Evolutionary conservation across 2,329 filamentous ascomycete species (phyloP), one percentile per base, ranked within the genome.

Genomic region (Magnaporthales sp.): DNA sequence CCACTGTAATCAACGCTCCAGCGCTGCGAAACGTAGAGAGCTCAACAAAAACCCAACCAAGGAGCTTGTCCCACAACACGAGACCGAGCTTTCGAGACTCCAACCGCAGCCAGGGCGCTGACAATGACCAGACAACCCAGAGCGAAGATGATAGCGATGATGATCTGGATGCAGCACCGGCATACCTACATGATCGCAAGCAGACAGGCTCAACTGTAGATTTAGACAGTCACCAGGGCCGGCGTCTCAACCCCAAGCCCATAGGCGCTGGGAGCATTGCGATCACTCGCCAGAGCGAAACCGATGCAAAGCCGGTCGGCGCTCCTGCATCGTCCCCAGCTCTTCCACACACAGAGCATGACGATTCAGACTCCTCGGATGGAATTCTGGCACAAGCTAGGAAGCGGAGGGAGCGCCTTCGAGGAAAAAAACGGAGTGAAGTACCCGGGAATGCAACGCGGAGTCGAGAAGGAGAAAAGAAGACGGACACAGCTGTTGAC

Each of bases 331-430:
- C 32, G 4, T 11, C 30, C 2, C 1, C 13, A 5, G 2, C n/a
- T 13, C n/a, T 8, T 8, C 9, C n/a, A 26, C 19, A 26, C 62
- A 15, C 10, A 26, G 11, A 19, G 10, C 31, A 27, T 7, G 32
- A 19, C 32, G 32, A 46, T 19, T 64, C n/a, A 22, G 63, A 51
- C 63, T 65, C 63, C 24, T 46, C 38, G 9, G 63, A 58, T 58
- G 63, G 26, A 2, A 65, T 65, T 29, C 24, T 65, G 24, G 38
- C 19, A 26, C 63, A 46, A 31, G 51, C 51, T 27, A 46, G 26
- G 46, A 51, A 65, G 27, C 46, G 63, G 24, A 65, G 63, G n/a
- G 29, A 19, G 51, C 31, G 13, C 24, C 62, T 38, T 32, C 32
- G 24, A 22, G 31, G 4, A 1, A 31, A 64, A 22, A 9, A 51